Conservation (phyloP, 2,329 filamentous ascomycete species). For the Venturiaceae sp. region DNA sequence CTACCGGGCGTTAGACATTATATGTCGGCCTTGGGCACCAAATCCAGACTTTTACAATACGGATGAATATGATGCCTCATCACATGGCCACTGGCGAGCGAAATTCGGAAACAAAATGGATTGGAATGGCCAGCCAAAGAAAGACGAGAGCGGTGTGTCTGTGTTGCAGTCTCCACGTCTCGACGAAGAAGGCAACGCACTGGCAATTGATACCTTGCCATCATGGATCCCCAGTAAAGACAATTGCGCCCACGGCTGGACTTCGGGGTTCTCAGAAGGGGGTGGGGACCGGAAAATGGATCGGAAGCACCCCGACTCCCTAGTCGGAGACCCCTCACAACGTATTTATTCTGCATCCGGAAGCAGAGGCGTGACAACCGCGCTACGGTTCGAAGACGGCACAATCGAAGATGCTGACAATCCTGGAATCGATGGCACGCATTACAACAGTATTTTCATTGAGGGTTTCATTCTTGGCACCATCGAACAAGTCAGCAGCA, state of each 20-base stretch:
- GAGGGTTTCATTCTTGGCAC: not conserved
- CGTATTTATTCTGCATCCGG: slow-evolving; percentile 22
- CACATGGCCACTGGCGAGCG: too few species aligned
- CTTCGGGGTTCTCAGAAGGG: too few species aligned
- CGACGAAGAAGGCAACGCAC: not conserved
- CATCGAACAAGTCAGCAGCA: not conserved
- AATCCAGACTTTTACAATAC: not conserved
- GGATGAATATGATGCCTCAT: not conserved
- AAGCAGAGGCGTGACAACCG: not conserved
- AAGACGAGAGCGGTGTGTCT: too few species aligned
- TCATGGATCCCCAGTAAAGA: slow-evolving; percentile 20
- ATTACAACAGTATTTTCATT: not conserved
- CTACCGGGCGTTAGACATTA: slow-evolving; percentile 27
- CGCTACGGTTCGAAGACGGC: not conserved
- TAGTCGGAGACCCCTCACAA: slow-evolving; percentile 20
- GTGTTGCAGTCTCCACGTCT: too few species aligned
- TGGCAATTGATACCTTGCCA: slow-evolving; percentile 14
- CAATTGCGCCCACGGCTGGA: slow-evolving; percentile 17
- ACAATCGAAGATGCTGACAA: slow-evolving; percentile 1
- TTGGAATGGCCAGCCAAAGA: too few species aligned
- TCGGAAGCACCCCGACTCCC: slow-evolving; percentile 24
- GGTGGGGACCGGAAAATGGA: slow-evolving; percentile 14
- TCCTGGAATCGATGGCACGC: not conserved
- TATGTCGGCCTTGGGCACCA: slow-evolving; percentile 29
- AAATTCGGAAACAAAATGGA: too few species aligned